phyloP scores from a whole-genome alignment of 176 grass and related monocot genomes.

The Tillandsia leiboldiana region DNA sequence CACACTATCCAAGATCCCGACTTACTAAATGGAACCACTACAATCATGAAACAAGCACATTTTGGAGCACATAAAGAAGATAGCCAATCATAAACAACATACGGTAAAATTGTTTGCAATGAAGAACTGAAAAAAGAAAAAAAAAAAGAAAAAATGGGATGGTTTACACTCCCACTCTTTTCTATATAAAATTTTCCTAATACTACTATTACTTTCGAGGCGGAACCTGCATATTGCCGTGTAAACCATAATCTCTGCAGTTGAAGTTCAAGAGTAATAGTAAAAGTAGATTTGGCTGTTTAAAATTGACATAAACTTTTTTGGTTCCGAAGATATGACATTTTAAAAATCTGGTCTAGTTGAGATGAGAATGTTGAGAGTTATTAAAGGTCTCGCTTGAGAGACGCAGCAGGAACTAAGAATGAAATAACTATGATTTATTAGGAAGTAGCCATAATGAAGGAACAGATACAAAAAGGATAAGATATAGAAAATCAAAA shows the following conservation, averaged over 20 bases:
- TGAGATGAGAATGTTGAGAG: too few species aligned
- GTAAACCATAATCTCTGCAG: background rate
- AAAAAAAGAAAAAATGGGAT: background rate
- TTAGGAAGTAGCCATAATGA: too few species aligned
- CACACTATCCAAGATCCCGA: background rate
- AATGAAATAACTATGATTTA: too few species aligned
- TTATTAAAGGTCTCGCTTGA: too few species aligned
- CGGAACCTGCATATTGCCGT: background rate
- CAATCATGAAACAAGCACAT: background rate
- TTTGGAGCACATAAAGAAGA: background rate
- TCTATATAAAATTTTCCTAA: background rate
- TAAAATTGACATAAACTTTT: too few species aligned
- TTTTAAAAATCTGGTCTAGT: too few species aligned
- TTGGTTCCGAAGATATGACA: too few species aligned
- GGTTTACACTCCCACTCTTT: background rate
- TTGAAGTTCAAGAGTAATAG: too few species aligned
- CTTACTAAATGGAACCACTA: background rate
- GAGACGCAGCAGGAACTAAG: too few species aligned
- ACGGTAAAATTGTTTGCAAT: background rate
- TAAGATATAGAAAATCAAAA: background rate
- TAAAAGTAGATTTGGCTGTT: too few species aligned
- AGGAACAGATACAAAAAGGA: too few species aligned
- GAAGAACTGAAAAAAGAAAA: background rate
- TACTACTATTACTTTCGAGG: background rate
- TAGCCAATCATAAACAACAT: background rate